Conservation (phyloP, 768 basidiomycete genomes). For the Trametopsis cervina region DNA sequence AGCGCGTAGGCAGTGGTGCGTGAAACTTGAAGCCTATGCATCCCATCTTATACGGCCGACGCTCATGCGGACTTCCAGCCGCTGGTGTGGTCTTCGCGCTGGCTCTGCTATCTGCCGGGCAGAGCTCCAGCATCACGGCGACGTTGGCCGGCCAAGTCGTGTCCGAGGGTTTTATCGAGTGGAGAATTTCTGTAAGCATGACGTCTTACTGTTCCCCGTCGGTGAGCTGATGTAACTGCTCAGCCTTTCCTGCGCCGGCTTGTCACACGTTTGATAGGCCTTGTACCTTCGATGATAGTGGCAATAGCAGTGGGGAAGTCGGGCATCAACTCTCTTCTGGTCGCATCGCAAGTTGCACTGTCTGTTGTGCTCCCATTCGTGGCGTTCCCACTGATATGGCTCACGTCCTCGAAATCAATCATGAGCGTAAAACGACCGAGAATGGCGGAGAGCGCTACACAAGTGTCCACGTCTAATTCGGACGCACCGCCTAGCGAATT, state of each 20-base stretch:
- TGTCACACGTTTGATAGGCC: constrained; percentile 71
- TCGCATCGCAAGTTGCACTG: constrained; percentile 79
- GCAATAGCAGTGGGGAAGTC: constrained; percentile 61
- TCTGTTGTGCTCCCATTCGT: constrained; percentile 83
- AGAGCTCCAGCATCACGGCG: constrained; percentile 84
- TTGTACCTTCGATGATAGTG: constrained; percentile 77
- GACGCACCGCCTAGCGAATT: constrained; percentile 1
- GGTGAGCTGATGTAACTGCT: neutral
- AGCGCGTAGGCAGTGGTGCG: constrained; percentile 60
- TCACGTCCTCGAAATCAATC: constrained; percentile 58
- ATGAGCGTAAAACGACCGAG: constrained; percentile 52
- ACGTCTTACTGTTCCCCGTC: neutral
- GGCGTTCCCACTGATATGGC: constrained; percentile 71
- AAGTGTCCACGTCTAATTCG: neutral
- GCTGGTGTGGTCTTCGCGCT: constrained; percentile 83
- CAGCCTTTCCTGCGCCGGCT: constrained; percentile 76
- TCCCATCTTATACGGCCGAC: neutral
- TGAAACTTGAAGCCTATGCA: too few species aligned
- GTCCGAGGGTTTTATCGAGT: constrained; percentile 83
- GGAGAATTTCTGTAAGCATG: constrained; percentile 63
- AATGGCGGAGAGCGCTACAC: neutral
- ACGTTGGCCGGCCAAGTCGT: constrained; percentile 89
- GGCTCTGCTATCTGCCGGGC: constrained; percentile 80
- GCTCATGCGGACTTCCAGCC: constrained; percentile 31
- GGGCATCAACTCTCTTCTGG: constrained; percentile 76